Evolutionary conservation across 2,329 filamentous ascomycete species (phyloP), one percentile per base, ranked within the genome.

Genomic region (Zopfia rhizophila): DNA sequence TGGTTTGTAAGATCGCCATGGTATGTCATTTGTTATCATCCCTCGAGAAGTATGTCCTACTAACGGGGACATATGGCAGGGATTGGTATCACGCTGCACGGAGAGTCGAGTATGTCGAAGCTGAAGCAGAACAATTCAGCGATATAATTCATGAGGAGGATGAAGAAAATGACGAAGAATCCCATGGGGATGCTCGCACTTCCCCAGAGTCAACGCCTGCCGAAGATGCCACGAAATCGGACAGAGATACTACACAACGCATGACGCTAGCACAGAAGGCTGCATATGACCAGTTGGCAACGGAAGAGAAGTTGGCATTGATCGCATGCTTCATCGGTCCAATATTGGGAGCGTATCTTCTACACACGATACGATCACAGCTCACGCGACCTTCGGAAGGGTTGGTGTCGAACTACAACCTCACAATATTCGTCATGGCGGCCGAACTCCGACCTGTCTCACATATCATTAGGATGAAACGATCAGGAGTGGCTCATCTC

Each of bases 1-100:
- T 97, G 91, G 90, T 92, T 90, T 36, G 88, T 97, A 30, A 87
- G 90, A 44, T 79, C 94, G 56, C 93, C 93, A 59, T 97, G 93
- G 92, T 92, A 76, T 67, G 82, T 58, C 39, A 13, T 39, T 4
- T 25, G 21, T 19, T 7, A n/a, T n/a, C n/a, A n/a, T 8, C 12
- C 17, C 23, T 22, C 14, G 27, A 11, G 27, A 19, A 22, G 32
- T 19, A n/a, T 17, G 18, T 42, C 30, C 38, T 21, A 41, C 51
- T 61, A 21, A 56, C 31, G 13, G 7, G n/a, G 7, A 21, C 24
- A 31, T 11, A 14, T 12, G 2, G 25, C 32, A 78, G 75, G 75
- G 75, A 80, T 42, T 82, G 79, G 79, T 82, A 82, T 51, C 73
- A 76, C 45, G 72, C 76, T 8, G 77, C 78, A 3, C 78, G 80